Percentiles rank a stretch among this genome's conserved stretches.
These are phyloP conservation scores for Ustilago vetiveriae DNA, from an alignment of 1,284 basidiomycete species.

Conservation along the genomic window DNA sequence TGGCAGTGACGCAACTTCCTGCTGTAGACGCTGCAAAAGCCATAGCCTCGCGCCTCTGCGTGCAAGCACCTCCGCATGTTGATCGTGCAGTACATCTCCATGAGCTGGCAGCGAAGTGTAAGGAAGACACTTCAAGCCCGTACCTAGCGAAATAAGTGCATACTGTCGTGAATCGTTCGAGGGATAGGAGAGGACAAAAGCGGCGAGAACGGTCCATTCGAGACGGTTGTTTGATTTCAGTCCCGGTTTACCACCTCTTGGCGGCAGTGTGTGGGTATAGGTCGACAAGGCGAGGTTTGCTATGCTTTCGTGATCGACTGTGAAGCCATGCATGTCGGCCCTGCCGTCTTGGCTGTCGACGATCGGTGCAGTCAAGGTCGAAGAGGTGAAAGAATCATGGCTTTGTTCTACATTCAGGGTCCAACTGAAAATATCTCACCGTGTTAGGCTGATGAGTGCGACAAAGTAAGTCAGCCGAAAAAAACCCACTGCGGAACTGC, in stretches of 20 bases:
- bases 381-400: not conserved
- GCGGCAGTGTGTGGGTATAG: constrained; percentile 31
- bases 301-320: constrained; percentile 29
- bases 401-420: too few relatives aligned
- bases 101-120: constrained; percentile 73
- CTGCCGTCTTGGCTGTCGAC: too few relatives aligned
- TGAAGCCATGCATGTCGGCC: too few relatives aligned
- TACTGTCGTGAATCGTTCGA: constrained; percentile 3
- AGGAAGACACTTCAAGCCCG: constrained; percentile 88
- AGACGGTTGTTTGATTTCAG: constrained; percentile 27
- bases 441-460: too few relatives aligned
- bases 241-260: constrained; percentile 44
- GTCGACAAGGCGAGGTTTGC: constrained; percentile 10
- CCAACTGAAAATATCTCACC: too few relatives aligned
- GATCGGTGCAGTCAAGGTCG: too few relatives aligned
- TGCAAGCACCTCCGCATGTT: constrained; percentile 88
- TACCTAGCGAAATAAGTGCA: constrained; percentile 75
- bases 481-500: too few relatives aligned
- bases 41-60: constrained; percentile 82
- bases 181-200: constrained; percentile 31
- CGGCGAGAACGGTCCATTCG: constrained; percentile 57
- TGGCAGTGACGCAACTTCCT: constrained; percentile 58
- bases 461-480: too few relatives aligned
- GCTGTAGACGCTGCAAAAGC: constrained; percentile 76
- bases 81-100: constrained; percentile 88